Evolutionary conservation across 306 rosid species (phyloP).

Genomic region (Myrica gale): DNA sequence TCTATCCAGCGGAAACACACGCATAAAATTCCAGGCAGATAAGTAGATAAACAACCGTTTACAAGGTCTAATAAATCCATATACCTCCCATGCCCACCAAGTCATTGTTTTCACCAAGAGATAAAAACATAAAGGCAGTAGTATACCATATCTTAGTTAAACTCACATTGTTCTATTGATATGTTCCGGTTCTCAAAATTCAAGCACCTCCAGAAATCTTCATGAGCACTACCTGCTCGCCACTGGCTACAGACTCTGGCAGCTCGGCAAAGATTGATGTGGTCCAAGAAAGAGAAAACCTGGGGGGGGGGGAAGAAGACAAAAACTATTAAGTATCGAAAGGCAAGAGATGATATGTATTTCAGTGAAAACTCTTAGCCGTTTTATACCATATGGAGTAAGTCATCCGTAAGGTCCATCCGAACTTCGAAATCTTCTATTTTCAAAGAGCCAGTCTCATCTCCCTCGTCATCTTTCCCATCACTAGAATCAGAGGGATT

Average conservation of each 20-base stretch:
- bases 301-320: constrained; percentile 22
- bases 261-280: constrained; percentile 83
- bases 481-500: constrained; percentile 34
- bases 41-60: neutral
- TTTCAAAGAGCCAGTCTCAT: constrained; percentile 40
- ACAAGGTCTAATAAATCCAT: neutral
- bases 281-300: constrained; percentile 98
- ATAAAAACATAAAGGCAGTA: constrained; percentile 1
- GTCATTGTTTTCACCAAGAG: neutral
- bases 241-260: constrained; percentile 94
- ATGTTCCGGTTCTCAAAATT: constrained; percentile 86
- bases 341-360: neutral
- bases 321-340: neutral
- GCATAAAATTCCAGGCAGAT: neutral
- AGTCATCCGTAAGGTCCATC: constrained; percentile 96
- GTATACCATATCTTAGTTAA: constrained; percentile 5
- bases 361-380: neutral
- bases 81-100: neutral
- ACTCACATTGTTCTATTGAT: constrained; percentile 88
- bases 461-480: constrained; percentile 51
- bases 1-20: neutral
- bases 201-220: constrained; percentile 92
- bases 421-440: constrained; percentile 67
- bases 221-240: constrained; percentile 94
- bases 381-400: constrained; percentile 80